A percentile compares a stretch with the other conserved stretches of the same genome.
Conservation (phyloP, 768 basidiomycete genomes). For the Leccinum longicurvipes region DNA sequence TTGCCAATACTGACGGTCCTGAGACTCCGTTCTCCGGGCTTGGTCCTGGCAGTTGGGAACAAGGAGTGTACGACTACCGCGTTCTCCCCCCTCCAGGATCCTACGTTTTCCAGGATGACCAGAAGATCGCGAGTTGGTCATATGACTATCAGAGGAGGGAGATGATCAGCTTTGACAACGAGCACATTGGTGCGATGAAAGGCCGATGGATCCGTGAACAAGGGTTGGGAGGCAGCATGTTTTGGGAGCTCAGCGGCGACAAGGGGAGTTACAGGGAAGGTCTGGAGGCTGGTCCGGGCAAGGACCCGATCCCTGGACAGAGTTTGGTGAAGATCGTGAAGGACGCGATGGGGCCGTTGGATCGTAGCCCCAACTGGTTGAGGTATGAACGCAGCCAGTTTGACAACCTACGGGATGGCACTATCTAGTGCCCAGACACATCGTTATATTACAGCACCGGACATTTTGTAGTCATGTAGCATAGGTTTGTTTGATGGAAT, state of each 20-base stretch:
- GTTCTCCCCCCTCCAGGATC: conserved; percentile 77
- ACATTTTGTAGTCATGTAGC: neutral
- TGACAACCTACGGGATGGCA: conserved; percentile 74
- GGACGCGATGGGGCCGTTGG: conserved; percentile 72
- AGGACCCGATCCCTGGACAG: conserved; percentile 64
- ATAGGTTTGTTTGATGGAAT: neutral
- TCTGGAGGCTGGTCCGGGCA: conserved; percentile 73
- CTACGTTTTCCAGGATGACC: conserved; percentile 60
- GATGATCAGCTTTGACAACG: conserved; percentile 81
- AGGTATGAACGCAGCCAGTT: conserved; percentile 72
- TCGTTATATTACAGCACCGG: neutral
- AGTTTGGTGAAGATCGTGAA: conserved; percentile 76
- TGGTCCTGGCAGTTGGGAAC: conserved; percentile 89
- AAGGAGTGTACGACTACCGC: conserved; percentile 91
- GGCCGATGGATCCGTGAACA: conserved; percentile 76
- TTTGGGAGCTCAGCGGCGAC: conserved; percentile 91
- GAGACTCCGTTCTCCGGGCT: conserved; percentile 76
- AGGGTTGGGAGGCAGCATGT: conserved; percentile 89
- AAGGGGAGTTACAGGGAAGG: conserved; percentile 64
- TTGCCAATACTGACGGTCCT: conserved; percentile 80
- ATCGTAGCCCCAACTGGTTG: conserved; percentile 78
- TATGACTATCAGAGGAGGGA: conserved; percentile 74
- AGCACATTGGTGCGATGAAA: conserved; percentile 66
- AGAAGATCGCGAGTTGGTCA: conserved; percentile 74
- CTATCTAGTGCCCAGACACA: conserved; percentile 32